Base-by-base conservation (phyloP, 2,329 filamentous ascomycete species). In the Aspergillus aculeatus region DNA sequence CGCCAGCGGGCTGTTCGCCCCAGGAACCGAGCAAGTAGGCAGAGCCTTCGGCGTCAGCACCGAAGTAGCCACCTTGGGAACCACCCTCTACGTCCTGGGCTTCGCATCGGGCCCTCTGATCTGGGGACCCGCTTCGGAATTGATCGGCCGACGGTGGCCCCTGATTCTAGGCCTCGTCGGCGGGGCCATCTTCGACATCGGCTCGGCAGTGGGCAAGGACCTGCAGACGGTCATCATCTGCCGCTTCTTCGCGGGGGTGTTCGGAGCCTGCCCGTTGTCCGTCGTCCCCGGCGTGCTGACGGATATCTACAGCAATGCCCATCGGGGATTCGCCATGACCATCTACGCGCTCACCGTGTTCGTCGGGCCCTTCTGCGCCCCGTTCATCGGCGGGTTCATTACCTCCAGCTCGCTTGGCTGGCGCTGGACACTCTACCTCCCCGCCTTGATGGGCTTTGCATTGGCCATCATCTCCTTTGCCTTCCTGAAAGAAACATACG, bases 1-100 rank as follows among this genome's bases (percentile, higher is more conserved):
- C 54, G 78, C 78, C 1, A 76, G 73, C 5, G 87, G 84, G 71
- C 86, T 91, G 66, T 91, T 91, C 75, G 89, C 88, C 1, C 79
- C 86, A 14, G 87, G 87, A 4, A 89, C 86, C 1, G 62, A 64
- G 6, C 66, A 76, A 14, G 81, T 90, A 5, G 83, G 85, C n/a
- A 54, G 60, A 16, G 71, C 79, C 16, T 82, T 83, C 64, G 61
- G 75, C 5, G 76, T 82, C 3, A 71, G 75, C 10, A 67, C 58
- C 4, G 75, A 80, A 61, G 75, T 81, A 3, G 69, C 76, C 2
- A 75, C 71, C 0, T 70, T 82, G 2, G 80, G 80, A 12, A 79
- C 80, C 3, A 77, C 77, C 0, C 68, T 83, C 3, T 79, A 81
- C 24, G 71, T 84, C 0, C 75, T 82, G 23, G 78, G 82, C 3